Conservation (phyloP, 2,329 filamentous ascomycete species). For the Hypoxylon sp. region DNA sequence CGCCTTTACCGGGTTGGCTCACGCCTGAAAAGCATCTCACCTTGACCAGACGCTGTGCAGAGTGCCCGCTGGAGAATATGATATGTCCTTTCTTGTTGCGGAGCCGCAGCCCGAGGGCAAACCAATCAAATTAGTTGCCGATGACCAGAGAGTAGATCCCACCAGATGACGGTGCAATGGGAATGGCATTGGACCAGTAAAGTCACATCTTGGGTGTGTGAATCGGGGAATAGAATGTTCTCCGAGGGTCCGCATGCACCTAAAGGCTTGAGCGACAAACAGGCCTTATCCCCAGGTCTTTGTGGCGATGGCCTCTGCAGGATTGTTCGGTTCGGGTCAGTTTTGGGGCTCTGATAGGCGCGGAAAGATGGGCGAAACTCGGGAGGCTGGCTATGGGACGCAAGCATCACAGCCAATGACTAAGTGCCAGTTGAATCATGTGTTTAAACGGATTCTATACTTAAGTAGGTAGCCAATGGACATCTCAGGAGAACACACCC, state of each 20-base stretch:
- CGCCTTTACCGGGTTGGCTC: slow-evolving; percentile 22
- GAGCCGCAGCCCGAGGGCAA: slow-evolving; percentile 35
- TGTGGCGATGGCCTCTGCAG: slow-evolving; percentile 40
- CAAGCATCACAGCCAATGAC: slow-evolving; percentile 33
- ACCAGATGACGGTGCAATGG: slow-evolving; percentile 36
- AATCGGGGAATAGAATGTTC: slow-evolving; percentile 40
- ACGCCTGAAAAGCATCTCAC: slow-evolving; percentile 25
- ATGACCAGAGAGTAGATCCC: slow-evolving; percentile 38
- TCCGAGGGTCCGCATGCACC: slow-evolving; percentile 32
- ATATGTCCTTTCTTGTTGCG: slow-evolving; percentile 40
- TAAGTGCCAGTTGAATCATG: slow-evolving; percentile 29
- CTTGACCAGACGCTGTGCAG: slow-evolving; percentile 30
- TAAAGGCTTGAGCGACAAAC: slow-evolving; percentile 28
- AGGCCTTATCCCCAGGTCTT: slow-evolving; percentile 35
- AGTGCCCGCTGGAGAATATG: slow-evolving; percentile 34
- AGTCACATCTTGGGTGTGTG: slow-evolving; percentile 30
- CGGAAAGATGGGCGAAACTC: slow-evolving; percentile 31
- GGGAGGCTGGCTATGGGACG: slow-evolving; percentile 38
- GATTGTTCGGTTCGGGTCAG: slow-evolving; percentile 37
- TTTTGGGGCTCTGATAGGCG: slow-evolving; percentile 34
- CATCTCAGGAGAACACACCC: slow-evolving; percentile 22
- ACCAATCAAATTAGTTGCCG: slow-evolving; percentile 33
- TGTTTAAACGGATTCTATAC: slow-evolving; percentile 27
- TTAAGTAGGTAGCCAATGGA: slow-evolving; percentile 23
- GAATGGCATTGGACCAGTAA: slow-evolving; percentile 30